Conservation (phyloP, 1,284 basidiomycete genomes). For the Melampsora americana region DNA sequence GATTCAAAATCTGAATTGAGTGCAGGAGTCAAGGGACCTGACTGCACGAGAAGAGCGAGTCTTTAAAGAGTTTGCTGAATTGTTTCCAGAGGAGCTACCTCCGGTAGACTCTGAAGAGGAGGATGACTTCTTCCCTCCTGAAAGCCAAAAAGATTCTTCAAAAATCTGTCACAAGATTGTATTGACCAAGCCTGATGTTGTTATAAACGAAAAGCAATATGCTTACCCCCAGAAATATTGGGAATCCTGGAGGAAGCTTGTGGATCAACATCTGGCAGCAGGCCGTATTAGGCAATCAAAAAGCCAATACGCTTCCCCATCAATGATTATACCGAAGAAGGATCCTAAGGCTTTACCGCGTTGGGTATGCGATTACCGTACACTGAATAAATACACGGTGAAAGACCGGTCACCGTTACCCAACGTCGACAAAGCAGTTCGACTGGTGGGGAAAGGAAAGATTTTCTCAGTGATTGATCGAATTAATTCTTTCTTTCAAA, state of each 20-base stretch:
- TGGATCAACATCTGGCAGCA: slow-evolving; percentile 41
- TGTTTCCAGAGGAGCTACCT: slow-evolving; percentile 8
- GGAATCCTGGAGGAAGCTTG: slow-evolving; percentile 25
- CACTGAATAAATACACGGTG: slow-evolving; percentile 44
- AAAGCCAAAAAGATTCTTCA: not conserved
- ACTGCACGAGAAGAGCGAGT: not conserved
- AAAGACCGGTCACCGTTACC: slow-evolving; percentile 45
- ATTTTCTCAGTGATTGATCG: slow-evolving; percentile 57
- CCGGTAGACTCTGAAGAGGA: not conserved
- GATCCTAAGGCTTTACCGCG: slow-evolving; percentile 46
- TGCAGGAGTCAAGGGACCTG: too few relatives aligned
- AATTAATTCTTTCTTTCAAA: slow-evolving; percentile 58
- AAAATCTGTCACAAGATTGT: not conserved
- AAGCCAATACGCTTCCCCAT: slow-evolving; percentile 15
- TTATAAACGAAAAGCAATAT: slow-evolving; percentile 39
- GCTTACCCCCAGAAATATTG: slow-evolving; percentile 22
- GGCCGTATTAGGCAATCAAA: slow-evolving; percentile 39
- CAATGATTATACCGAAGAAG: slow-evolving; percentile 12
- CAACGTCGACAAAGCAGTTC: slow-evolving; percentile 1
- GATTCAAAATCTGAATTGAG: too few relatives aligned
- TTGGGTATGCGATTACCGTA: slow-evolving; percentile 45
- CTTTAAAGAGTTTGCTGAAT: not conserved
- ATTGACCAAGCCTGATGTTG: slow-evolving; percentile 12
- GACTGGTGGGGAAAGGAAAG: slow-evolving; percentile 37
- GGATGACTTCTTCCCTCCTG: not conserved